Conservation (phyloP, 2,329 filamentous ascomycete species). For the Alternaria brassicicola region DNA sequence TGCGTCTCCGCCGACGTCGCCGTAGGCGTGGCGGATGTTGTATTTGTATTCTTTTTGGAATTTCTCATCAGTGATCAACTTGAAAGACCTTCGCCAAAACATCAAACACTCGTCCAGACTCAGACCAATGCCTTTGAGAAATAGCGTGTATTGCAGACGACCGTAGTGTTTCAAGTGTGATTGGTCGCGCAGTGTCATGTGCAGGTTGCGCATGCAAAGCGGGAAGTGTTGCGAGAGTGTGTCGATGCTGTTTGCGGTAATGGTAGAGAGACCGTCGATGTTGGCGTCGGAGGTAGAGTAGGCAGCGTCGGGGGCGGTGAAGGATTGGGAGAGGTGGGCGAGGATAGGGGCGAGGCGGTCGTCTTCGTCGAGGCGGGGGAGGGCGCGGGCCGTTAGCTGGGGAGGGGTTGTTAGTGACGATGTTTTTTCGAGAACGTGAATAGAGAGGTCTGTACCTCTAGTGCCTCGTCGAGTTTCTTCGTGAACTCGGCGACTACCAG, state of each 20-base stretch:
- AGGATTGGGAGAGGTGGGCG: conserved; percentile 90
- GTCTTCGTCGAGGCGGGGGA: conserved; percentile 94
- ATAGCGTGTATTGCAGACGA: conserved; percentile 91
- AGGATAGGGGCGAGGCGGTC: conserved; percentile 81
- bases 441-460: conserved; percentile 67
- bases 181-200: conserved; percentile 83
- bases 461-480: conserved; percentile 74
- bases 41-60: conserved; percentile 99
- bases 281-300: conserved; percentile 74
- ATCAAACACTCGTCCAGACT: conserved; percentile 87
- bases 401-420: conserved; percentile 2
- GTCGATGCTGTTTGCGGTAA: conserved; percentile 69
- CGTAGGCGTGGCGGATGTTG: conserved; percentile 93
- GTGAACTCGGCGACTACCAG: conserved; percentile 91
- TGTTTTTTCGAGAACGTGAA: background rate
- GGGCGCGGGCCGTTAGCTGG: conserved; percentile 83
- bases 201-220: conserved; percentile 91
- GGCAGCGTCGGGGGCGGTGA: conserved; percentile 85
- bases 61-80: conserved; percentile 85
- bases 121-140: conserved; percentile 93
- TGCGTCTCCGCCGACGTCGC: conserved; percentile 90
- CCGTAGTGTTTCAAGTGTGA: conserved; percentile 92
- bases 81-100: conserved; percentile 90
- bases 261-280: conserved; percentile 76
- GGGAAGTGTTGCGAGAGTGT: conserved; percentile 80